These are phyloP conservation scores for Colletotrichum brevisporum DNA, from an alignment of 2,329 filamentous ascomycete species.

Conservation along the genomic window DNA sequence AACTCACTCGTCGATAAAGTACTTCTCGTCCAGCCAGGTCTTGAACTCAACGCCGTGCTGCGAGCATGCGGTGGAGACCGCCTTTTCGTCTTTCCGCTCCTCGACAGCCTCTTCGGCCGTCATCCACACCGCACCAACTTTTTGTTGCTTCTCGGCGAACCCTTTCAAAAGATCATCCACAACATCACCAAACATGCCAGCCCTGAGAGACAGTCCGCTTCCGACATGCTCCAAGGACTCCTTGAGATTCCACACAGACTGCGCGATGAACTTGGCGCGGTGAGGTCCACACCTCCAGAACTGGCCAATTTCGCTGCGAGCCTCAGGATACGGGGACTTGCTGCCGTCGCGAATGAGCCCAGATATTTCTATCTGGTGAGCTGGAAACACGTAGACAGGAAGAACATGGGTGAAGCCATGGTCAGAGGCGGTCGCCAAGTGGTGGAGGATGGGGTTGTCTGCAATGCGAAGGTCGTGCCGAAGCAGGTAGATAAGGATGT, in stretches of 20 bases:
- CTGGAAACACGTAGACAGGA: constrained; percentile 78
- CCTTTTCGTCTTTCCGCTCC: constrained; percentile 75
- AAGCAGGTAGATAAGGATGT: constrained; percentile 78
- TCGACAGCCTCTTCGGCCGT: constrained; percentile 78
- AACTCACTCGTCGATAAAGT: constrained; percentile 83
- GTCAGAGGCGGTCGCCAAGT: constrained; percentile 60
- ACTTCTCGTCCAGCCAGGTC: constrained; percentile 82
- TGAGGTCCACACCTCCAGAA: constrained; percentile 84
- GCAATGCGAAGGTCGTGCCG: constrained; percentile 80
- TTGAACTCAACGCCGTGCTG: constrained; percentile 71
- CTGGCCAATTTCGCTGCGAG: constrained; percentile 73
- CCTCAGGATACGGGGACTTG: constrained; percentile 77
- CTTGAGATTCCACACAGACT: constrained; percentile 82
- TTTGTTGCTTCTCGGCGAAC: constrained; percentile 55
- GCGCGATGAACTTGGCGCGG: constrained; percentile 78
- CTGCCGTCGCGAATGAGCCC: constrained; percentile 74
- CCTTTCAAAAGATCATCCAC: constrained; percentile 69
- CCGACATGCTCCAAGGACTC: constrained; percentile 68
- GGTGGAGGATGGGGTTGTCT: constrained; percentile 82
- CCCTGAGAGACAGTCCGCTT: constrained; percentile 74
- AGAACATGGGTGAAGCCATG: constrained; percentile 77
- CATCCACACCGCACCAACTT: constrained; percentile 80
- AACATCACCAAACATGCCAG: constrained; percentile 73
- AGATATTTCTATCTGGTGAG: constrained; percentile 80
- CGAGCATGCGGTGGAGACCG: constrained; percentile 67